Conservation (phyloP, 352 stramenopile species). For the Pythium graminicola region DNA sequence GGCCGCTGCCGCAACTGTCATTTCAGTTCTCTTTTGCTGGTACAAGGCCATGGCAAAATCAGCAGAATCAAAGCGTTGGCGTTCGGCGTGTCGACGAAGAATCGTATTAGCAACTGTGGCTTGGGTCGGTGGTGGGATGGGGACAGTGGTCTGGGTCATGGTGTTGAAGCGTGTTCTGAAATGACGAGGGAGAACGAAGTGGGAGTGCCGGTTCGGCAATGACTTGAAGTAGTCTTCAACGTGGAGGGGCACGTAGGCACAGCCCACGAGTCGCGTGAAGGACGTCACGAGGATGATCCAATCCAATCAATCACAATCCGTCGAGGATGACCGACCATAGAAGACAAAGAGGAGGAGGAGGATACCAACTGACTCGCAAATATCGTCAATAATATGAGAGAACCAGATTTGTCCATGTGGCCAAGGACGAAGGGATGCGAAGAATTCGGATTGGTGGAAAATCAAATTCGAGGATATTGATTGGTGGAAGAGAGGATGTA, state of each 20-base stretch:
- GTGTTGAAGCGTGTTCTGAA: not conserved
- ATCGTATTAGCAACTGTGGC: constrained; percentile 25
- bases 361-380: constrained; percentile 18
- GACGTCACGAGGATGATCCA: not conserved
- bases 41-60: constrained; percentile 49
- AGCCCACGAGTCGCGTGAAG: too few relatives aligned
- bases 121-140: not conserved
- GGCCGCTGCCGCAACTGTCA: not conserved
- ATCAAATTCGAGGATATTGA: constrained; percentile 4
- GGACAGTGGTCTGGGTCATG: constrained; percentile 10
- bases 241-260: too few relatives aligned
- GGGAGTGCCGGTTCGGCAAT: too few relatives aligned
- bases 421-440: constrained; percentile 14
- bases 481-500: constrained; percentile 5
- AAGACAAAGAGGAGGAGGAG: too few relatives aligned
- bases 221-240: not conserved
- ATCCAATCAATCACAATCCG: not conserved
- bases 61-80: constrained; percentile 71
- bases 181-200: not conserved
- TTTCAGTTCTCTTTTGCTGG: constrained; percentile 19
- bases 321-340: not conserved
- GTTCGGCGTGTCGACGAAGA: constrained; percentile 44
- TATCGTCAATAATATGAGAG: constrained; percentile 2
- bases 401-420: constrained; percentile 18
- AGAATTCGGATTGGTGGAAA: constrained; percentile 17